Evolutionary conservation across 108 stramenopile species (phyloP).

Genomic region (Stephanodiscus minutulus): DNA sequence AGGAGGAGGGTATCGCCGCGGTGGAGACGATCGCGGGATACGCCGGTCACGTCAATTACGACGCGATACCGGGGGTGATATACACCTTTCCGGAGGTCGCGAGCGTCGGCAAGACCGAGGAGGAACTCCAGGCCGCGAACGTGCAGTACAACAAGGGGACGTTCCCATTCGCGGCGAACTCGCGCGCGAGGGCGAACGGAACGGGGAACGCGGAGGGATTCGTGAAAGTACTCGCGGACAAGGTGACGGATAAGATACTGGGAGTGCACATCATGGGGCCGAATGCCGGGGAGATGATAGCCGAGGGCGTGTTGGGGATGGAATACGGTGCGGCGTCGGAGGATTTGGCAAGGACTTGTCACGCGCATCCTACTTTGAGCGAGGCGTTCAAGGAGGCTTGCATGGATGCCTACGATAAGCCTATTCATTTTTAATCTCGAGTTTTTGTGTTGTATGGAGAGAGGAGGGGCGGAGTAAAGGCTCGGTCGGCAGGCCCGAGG

Average conservation of each 20-base stretch:
- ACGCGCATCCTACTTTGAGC: conserved; percentile 98
- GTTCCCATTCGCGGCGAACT: conserved; percentile 97
- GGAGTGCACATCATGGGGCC: conserved; percentile 99
- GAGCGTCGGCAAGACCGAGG: conserved; percentile 98
- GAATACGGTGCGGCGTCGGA: conserved; percentile 99
- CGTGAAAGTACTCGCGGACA: conserved; percentile 97
- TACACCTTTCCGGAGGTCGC: conserved; percentile 99
- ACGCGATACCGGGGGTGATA: conserved; percentile 99
- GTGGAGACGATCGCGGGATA: conserved; percentile 97
- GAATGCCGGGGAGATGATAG: conserved; percentile 99
- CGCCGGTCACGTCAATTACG: conserved; percentile 99
- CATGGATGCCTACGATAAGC: conserved; percentile 98
- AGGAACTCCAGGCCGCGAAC: conserved; percentile 96
- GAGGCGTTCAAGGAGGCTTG: conserved; percentile 99
- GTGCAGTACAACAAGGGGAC: conserved; percentile 92
- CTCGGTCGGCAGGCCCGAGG: background rate
- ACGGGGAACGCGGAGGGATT: conserved; percentile 95
- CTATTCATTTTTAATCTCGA: conserved; percentile 95
- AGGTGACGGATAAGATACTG: conserved; percentile 94
- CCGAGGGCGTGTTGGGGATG: conserved; percentile 98
- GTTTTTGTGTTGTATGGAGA: background rate
- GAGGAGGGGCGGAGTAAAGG: background rate
- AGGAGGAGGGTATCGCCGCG: conserved; percentile 98
- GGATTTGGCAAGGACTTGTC: conserved; percentile 99
- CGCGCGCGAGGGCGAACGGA: conserved; percentile 88